Percentiles rank a stretch among this genome's conserved stretches.
Evolutionary conservation across 192 early-diverging fungal species (phyloP).

Genomic region (Linnemannia hyalina): DNA sequence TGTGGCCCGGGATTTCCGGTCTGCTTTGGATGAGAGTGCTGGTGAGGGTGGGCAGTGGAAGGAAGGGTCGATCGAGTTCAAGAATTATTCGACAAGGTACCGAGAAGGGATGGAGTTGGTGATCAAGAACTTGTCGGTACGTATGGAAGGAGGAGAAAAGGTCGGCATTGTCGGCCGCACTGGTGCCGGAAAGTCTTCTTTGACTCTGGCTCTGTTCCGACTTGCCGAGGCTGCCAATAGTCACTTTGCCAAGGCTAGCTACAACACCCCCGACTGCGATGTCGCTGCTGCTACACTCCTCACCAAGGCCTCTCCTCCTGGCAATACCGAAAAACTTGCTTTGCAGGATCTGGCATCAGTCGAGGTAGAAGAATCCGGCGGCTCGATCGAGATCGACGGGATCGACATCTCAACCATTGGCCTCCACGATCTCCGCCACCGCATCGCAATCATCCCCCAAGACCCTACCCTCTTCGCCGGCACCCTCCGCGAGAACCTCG

Average conservation of each 20-base stretch:
- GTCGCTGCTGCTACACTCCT: background rate
- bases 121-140: slow-evolving; percentile 73
- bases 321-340: background rate
- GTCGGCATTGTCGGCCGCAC: slow-evolving; percentile 82
- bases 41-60: slow-evolving; percentile 59
- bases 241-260: slow-evolving; percentile 34
- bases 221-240: slow-evolving; percentile 61
- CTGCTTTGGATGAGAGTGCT: background rate
- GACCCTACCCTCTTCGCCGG: slow-evolving; percentile 79
- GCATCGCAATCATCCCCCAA: slow-evolving; percentile 82
- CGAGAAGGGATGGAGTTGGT: slow-evolving; percentile 83
- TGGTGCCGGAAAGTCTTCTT: slow-evolving; percentile 62
- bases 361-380: slow-evolving; percentile 37
- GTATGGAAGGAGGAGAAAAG: slow-evolving; percentile 60
- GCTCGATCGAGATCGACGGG: slow-evolving; percentile 79
- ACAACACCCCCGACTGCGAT: background rate
- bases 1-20: background rate
- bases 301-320: no score
- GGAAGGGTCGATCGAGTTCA: slow-evolving; percentile 77
- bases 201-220: slow-evolving; percentile 66
- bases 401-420: slow-evolving; percentile 81
- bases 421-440: slow-evolving; percentile 73
- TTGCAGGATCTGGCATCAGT: background rate
- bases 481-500: slow-evolving; percentile 67
- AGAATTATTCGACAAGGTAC: slow-evolving; percentile 84